Conservation (phyloP, 495 filamentous ascomycete genomes). For the Penicillium alfredii region DNA sequence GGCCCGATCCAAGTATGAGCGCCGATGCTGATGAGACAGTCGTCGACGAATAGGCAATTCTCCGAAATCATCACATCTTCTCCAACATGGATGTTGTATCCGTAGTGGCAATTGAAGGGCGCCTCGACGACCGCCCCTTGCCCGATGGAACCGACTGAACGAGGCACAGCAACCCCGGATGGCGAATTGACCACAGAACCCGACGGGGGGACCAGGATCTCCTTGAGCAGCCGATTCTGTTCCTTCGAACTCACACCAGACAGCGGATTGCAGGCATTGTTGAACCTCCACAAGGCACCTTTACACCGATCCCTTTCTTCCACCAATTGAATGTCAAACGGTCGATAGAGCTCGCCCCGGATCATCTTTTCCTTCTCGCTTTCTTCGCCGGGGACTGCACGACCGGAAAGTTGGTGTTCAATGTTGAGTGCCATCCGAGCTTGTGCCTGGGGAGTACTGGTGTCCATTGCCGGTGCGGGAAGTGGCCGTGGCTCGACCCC, state of each 20-base stretch:
- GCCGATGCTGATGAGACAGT: slow-evolving; percentile 67
- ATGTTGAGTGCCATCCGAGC: slow-evolving; percentile 44
- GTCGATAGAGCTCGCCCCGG: slow-evolving; percentile 70
- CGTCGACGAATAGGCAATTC: slow-evolving; percentile 83
- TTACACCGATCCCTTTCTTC: slow-evolving; percentile 85
- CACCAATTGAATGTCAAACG: slow-evolving; percentile 69
- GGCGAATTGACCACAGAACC: slow-evolving; percentile 42
- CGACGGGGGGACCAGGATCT: slow-evolving; percentile 52
- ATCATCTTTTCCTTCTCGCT: slow-evolving; percentile 96
- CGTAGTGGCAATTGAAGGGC: slow-evolving; percentile 92
- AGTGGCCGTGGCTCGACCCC: slow-evolving; percentile 34
- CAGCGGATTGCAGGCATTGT: slow-evolving; percentile 77
- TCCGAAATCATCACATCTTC: slow-evolving; percentile 81
- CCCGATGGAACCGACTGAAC: slow-evolving; percentile 57
- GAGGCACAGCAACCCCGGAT: slow-evolving; percentile 33
- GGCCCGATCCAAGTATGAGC: slow-evolving; percentile 74
- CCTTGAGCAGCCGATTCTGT: slow-evolving; percentile 71
- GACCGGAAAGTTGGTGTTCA: slow-evolving; percentile 38
- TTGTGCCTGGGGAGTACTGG: slow-evolving; percentile 40
- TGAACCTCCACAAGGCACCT: slow-evolving; percentile 79
- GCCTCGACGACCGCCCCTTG: slow-evolving; percentile 75
- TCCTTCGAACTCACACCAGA: slow-evolving; percentile 71
- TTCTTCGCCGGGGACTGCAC: slow-evolving; percentile 31
- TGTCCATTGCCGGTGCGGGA: slow-evolving; percentile 29
- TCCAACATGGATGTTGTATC: slow-evolving; percentile 87